Base-by-base conservation (phyloP, 352 stramenopile genomes). In the Phytopythium kandeliae region DNA sequence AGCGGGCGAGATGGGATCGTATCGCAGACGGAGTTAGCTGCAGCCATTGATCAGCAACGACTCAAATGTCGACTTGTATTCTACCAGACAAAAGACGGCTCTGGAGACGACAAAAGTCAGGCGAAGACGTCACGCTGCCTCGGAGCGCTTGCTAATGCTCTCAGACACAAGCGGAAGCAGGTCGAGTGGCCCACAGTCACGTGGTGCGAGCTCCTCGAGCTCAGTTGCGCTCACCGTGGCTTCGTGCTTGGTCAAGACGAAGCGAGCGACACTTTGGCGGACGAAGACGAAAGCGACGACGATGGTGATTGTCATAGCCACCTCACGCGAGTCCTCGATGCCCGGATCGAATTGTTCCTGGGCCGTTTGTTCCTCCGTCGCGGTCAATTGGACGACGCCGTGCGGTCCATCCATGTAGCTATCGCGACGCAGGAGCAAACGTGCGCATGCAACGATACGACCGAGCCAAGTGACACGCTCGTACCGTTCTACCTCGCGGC, bases 401-500 rank as follows among this genome's bases (percentile, higher is more conserved):
- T 78, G 17, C 60, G 64, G 2, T 76, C 73, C 34, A 31, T 74
- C 4, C 68, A 82, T 30, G 28, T 77, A 3, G 79, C 79, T 1
- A 63, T 87, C 9, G 63, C 61, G 2, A 57, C 69, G 21, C 67
- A 74, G 44, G 71, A 89, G 47, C 63, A 62, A 28, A 35, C 73
- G 8, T 21, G 65, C 33, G 63, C 73, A 6, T 21, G 65, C 33
- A 62, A 71, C 3, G 50, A 72, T 13, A 45, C 28, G 17, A 48
- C 16, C 2, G 35, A 58, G 1, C 55, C 63, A n/a, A 57, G 44
- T 10, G 51, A 52, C 33, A 34, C 30, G 3, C 57, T 91, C 10
- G 79, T 86, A 8, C 49, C 65, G 3, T 77, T 74, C 48, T 85
- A 86, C 54, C 62, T 91, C 15, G 57, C 72, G 16, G 52, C 81